Base-by-base conservation (phyloP, 2,329 filamentous ascomycete species). In the Nemania sp. region DNA sequence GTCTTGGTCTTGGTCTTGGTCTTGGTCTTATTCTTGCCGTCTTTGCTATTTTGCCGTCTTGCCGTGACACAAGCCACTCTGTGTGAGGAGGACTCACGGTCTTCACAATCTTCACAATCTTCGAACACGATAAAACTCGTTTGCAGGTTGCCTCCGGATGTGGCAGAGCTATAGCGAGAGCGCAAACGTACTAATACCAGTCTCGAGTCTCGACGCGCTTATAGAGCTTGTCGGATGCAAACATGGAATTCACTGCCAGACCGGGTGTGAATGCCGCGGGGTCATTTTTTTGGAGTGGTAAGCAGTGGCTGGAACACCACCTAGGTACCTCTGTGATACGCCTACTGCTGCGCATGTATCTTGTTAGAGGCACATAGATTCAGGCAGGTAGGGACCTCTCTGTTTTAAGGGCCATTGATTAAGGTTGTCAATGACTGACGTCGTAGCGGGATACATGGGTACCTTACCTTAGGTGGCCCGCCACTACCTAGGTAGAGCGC, bases 61-160 rank as follows among this genome's bases (percentile, higher is more conserved):
- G 11, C 53, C 30, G 40, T 33, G 37, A 52, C 47, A 15, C 28
- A 33, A n/a, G n/a, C n/a, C n/a, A n/a, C n/a, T n/a, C n/a, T 49
- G 59, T 61, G 46, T 48, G 49, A 46, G 44, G 44, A 33, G 37
- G 8, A 28, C 20, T 2, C 11, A n/a, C 44, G 23, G 33, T n/a
- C n/a, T n/a, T n/a, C n/a, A n/a, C n/a, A n/a, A n/a, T n/a, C n/a
- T n/a, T n/a, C n/a, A n/a, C n/a, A n/a, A n/a, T 26, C 34, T 37
- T 12, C 2, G 12, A n/a, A n/a, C 17, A n/a, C 24, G 14, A 37
- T 26, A 15, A 26, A 20, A 17, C 22, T n/a, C n/a, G n/a, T 31
- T 15, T 15, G 34, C 17, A 19, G 33, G 14, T 41, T 9, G 49
- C 19, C 31, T 28, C 19, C 43, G 52, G 51, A 56, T 49, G 54